Evolutionary conservation across 2,329 filamentous ascomycete species (phyloP), one percentile per base, ranked within the genome.

Genomic region (Diaporthe batatas): DNA sequence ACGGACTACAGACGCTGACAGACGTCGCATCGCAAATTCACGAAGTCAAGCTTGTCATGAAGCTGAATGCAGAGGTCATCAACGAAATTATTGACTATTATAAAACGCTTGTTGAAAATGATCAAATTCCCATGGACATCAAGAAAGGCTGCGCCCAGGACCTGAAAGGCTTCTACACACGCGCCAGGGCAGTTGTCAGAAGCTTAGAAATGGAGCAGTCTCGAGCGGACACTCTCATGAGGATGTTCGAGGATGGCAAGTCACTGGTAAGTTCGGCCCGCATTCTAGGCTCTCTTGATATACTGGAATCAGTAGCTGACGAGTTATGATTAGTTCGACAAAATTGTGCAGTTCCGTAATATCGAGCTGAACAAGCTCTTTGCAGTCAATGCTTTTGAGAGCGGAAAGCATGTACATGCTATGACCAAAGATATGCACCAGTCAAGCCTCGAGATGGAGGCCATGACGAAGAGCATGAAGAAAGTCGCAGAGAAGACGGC

Each of bases 401-500:
- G 59, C 42, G 59, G 59, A 11, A 44, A 47, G 59, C 39, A 34
- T 65, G 39, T 49, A 10, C 39, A 49, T 23, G n/a, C 6, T 6
- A 68, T 68, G 47, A 68, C 47, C 6, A 68, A 68, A 3, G 65
- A 54, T 36, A 42, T 55, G 36, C 47, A 53, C 18, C 29, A 68
- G 47, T 69, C 65, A 12, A 42, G 34, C 65, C 7, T 29, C 14
- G n/a, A 44, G n/a, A 69, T 69, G 65, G 65, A 57, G 51, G 16
- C 11, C 2, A 42, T 39, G 65, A 69, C 65, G 44, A 39, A 29
- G n/a, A 44, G 42, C 8, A 87, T 86, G 75, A 85, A 88, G 76
- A 84, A 82, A 68, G 87, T 89, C 21, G 86, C 87, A 0, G 78
- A 85, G 23, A 86, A 88, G 59, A 86, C 84, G 18, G 85, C 87